phyloP scores from a whole-genome alignment of 2,329 filamentous ascomycete genomes.

The Cadophora luteo-olivacea region DNA sequence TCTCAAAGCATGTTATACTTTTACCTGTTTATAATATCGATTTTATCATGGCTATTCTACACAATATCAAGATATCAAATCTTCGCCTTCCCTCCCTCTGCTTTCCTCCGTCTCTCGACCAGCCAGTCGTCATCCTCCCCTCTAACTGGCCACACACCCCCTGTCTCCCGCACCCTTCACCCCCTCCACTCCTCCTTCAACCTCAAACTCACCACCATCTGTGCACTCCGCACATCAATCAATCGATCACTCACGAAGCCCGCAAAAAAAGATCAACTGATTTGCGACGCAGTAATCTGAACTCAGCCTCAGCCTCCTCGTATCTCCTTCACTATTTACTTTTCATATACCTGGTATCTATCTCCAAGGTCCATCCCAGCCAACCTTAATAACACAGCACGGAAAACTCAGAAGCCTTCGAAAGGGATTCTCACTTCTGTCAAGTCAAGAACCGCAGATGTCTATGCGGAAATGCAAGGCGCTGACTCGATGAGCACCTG shows the following conservation, averaged over 20 bases:
- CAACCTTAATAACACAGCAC: no score
- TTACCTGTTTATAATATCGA: no score
- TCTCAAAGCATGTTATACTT: no score
- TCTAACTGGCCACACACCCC: background rate
- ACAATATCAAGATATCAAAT: slow-evolving; percentile 8
- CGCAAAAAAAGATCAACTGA: no score
- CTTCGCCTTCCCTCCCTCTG: background rate
- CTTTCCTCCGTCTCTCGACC: background rate
- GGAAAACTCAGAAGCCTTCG: background rate
- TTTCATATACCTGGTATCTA: no score
- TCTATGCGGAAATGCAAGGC: no score
- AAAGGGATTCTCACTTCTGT: background rate
- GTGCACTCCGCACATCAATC: background rate
- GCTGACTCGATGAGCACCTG: no score
- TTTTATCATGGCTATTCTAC: no score
- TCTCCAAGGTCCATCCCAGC: no score
- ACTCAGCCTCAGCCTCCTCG: background rate
- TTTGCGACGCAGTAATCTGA: no score
- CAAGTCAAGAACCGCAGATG: background rate
- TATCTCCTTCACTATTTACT: background rate
- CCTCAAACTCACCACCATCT: background rate
- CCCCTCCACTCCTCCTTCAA: background rate
- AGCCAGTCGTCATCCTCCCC: background rate
- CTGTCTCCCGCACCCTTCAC: background rate
- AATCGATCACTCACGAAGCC: no score